Evolutionary conservation across 495 filamentous ascomycete genomes (phyloP).

Genomic region (Terfezia claveryi): DNA sequence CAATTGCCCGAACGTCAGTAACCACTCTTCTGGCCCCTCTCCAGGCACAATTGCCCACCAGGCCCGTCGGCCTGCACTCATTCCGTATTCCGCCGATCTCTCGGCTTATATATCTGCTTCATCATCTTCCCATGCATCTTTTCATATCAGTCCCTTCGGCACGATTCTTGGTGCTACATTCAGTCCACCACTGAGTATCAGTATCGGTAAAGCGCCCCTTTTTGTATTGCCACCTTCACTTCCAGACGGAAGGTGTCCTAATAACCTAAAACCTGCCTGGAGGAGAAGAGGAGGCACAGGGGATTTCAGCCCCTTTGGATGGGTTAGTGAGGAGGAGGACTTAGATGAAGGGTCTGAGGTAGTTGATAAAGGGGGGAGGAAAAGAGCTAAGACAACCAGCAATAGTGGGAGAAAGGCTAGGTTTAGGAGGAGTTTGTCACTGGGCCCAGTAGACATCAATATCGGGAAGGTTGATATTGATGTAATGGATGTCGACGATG

Average conservation of each 20-base stretch:
- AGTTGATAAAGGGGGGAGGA: background rate
- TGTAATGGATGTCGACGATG: conserved; percentile 6
- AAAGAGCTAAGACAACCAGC: background rate
- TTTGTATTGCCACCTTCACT: conserved; percentile 8
- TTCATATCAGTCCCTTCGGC: background rate
- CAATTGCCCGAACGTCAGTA: background rate
- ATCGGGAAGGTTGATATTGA: background rate
- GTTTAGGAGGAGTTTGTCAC: background rate
- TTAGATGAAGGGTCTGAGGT: background rate
- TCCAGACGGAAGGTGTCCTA: conserved; percentile 6
- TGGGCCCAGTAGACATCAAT: background rate
- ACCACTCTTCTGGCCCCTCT: background rate
- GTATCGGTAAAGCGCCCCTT: conserved; percentile 8
- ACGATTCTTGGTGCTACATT: background rate
- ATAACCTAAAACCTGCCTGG: conserved; percentile 1
- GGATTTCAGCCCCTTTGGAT: background rate
- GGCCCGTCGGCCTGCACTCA: conserved; percentile 15
- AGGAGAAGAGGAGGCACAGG: conserved; percentile 2
- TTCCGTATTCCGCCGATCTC: conserved; percentile 16
- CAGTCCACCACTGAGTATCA: background rate
- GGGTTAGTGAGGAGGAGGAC: background rate
- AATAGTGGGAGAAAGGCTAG: background rate
- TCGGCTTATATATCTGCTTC: conserved; percentile 13
- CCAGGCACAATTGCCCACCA: conserved; percentile 10
- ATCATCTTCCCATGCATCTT: conserved; percentile 2